Evolutionary conservation across 1,284 basidiomycete genomes (phyloP).

Genomic region (Cutaneotrichosporon sp.): DNA sequence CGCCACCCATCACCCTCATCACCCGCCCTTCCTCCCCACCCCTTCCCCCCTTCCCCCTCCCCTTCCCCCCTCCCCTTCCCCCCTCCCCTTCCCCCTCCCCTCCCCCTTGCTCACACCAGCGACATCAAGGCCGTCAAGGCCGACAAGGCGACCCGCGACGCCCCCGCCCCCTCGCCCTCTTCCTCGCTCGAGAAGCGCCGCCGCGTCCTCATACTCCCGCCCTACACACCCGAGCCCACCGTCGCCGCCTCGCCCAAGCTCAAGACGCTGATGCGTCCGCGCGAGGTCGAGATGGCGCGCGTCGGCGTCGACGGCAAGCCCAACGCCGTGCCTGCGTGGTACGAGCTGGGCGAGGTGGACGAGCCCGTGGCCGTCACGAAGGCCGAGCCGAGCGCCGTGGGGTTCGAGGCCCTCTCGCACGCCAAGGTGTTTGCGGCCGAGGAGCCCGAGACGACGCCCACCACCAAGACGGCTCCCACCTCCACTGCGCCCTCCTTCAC

Average conservation of each 20-base stretch:
- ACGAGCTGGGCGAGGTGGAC: no score
- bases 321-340: no score
- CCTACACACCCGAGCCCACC: background rate
- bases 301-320: no score
- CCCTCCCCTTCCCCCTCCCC: no score
- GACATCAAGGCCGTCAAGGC: slow-evolving; percentile 56
- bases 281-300: no score
- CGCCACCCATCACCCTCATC: background rate
- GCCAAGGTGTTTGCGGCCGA: background rate
- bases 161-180: background rate
- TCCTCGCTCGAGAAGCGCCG: background rate
- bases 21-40: background rate
- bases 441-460: background rate
- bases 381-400: background rate
- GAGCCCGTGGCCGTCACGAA: no score
- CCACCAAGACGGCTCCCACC: background rate
- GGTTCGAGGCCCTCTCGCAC: background rate
- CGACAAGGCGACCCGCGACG: background rate
- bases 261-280: no score
- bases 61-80: no score
- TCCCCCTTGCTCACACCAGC: slow-evolving; percentile 34
- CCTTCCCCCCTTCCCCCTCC: background rate
- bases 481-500: no score
- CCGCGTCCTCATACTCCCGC: background rate
- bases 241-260: no score